Conservation (phyloP, 2,329 filamentous ascomycete species). For the Claviceps capensis region DNA sequence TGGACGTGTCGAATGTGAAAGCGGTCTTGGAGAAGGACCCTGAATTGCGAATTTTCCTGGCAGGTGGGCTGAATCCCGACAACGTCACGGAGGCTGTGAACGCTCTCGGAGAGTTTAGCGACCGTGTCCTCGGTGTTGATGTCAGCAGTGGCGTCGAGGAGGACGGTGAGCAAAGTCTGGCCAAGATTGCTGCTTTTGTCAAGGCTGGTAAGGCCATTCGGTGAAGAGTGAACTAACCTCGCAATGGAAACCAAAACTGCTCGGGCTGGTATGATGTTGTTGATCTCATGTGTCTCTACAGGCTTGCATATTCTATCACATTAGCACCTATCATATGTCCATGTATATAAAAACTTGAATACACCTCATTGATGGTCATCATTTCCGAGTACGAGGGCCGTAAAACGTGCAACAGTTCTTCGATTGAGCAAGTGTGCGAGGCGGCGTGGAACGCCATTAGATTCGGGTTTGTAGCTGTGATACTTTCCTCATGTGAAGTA, state of each 20-base stretch:
- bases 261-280: neutral
- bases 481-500: no score
- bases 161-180: slow-evolving; percentile 64
- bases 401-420: neutral
- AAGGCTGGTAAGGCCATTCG: slow-evolving; percentile 52
- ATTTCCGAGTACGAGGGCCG: neutral
- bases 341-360: neutral
- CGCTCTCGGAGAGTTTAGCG: slow-evolving; percentile 43
- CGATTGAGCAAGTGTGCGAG: neutral
- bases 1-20: slow-evolving; percentile 60
- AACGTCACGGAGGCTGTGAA: slow-evolving; percentile 60
- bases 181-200: slow-evolving; percentile 72
- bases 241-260: neutral
- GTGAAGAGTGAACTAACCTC: slow-evolving; percentile 16
- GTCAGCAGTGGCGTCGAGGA: slow-evolving; percentile 90
- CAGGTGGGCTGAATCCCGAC: slow-evolving; percentile 68
- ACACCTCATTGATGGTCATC: neutral
- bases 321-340: neutral
- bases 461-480: no score
- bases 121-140: slow-evolving; percentile 69
- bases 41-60: slow-evolving; percentile 64
- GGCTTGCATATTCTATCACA: no score
- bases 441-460: no score
- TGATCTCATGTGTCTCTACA: neutral
- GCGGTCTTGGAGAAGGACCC: slow-evolving; percentile 50